Evolutionary conservation across 116 monocot genomes (phyloP).

Genomic region (Thalassia testudinum): DNA sequence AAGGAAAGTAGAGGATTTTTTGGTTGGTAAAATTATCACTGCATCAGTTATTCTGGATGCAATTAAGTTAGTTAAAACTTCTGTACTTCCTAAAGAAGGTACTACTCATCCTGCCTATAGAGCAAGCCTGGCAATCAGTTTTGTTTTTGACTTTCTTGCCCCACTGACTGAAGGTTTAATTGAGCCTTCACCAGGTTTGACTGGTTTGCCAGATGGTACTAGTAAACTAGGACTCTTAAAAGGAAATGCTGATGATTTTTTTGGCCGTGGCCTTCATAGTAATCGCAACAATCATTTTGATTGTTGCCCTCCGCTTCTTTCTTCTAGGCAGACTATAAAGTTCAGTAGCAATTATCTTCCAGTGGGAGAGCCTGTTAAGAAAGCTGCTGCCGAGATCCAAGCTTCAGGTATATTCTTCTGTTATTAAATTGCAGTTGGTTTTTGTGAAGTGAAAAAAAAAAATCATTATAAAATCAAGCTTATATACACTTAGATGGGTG

Average conservation of each 20-base stretch:
- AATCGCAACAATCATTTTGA: background rate
- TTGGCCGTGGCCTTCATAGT: too few relatives aligned
- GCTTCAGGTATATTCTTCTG: conserved; percentile 60
- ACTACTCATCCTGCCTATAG: conserved; percentile 34
- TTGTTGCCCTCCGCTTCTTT: conserved; percentile 10
- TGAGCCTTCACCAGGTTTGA: background rate
- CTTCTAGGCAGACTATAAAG: conserved; percentile 37
- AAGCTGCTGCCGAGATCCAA: conserved; percentile 56
- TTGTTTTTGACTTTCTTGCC: conserved; percentile 49
- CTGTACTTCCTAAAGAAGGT: conserved; percentile 32
- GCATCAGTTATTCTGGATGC: conserved; percentile 36
- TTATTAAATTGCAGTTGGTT: too few relatives aligned
- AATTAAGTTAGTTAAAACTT: conserved; percentile 32
- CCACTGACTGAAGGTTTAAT: conserved; percentile 19
- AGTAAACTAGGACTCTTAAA: conserved; percentile 1
- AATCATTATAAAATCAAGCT: too few relatives aligned
- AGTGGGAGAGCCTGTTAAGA: conserved; percentile 49
- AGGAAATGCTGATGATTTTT: too few relatives aligned
- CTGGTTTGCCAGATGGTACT: background rate
- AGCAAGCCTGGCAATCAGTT: conserved; percentile 49
- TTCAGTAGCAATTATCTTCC: conserved; percentile 34
- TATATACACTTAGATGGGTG: too few relatives aligned
- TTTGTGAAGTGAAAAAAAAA: too few relatives aligned
- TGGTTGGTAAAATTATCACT: conserved; percentile 37
- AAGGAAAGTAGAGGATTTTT: conserved; percentile 52